Conservation (phyloP, 2,329 filamentous ascomycete species). For the Dactylonectria macrodidyma region DNA sequence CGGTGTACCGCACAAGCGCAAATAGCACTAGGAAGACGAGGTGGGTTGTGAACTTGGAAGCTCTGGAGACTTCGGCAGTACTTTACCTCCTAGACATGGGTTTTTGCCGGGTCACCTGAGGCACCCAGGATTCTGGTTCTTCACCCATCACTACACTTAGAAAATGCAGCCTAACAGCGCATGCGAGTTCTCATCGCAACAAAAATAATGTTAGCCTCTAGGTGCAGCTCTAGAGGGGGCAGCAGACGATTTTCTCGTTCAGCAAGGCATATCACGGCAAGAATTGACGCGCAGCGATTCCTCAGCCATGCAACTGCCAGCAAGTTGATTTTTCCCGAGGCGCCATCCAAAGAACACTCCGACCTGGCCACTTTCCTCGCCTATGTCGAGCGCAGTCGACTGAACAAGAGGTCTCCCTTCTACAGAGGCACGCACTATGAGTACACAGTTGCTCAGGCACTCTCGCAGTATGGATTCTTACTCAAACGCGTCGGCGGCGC, state of each 20-base stretch:
- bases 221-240: not conserved
- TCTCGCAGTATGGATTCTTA: constrained; percentile 74
- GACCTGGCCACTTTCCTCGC: constrained; percentile 76
- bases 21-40: not conserved
- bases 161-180: not conserved
- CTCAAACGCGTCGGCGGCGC: constrained; percentile 76
- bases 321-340: constrained; percentile 59
- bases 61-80: constrained; percentile 14
- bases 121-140: constrained; percentile 13
- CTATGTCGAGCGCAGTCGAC: constrained; percentile 70
- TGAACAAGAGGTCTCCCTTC: constrained; percentile 70
- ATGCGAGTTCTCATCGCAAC: not conserved
- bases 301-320: constrained; percentile 22
- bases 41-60: constrained; percentile 6
- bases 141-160: not conserved
- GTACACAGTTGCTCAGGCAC: constrained; percentile 73
- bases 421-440: constrained; percentile 85
- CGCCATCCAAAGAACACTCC: constrained; percentile 68
- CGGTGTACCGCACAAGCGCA: too few species aligned
- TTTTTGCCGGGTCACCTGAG: constrained; percentile 30
- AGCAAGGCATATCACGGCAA: not conserved
- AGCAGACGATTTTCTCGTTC: not conserved
- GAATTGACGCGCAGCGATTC: constrained; percentile 16
- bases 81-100: constrained; percentile 15
- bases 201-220: constrained; percentile 9